These are phyloP conservation scores for Fusarium sublunatum DNA, from an alignment of 2,329 filamentous ascomycete genomes.

Conservation along the genomic window DNA sequence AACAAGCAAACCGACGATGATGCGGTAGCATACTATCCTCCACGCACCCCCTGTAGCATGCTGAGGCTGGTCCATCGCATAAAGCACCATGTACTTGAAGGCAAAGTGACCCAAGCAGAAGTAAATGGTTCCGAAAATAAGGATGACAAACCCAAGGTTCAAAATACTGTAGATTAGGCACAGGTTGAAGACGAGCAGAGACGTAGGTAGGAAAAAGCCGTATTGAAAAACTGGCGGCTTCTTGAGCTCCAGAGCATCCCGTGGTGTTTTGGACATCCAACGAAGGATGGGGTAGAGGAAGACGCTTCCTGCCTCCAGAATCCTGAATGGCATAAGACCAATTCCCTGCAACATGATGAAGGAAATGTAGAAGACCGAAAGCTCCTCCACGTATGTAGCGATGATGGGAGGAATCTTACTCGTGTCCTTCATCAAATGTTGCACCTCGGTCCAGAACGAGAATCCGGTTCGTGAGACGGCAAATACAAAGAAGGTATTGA, in stretches of 20 bases:
- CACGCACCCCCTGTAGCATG: constrained; percentile 94
- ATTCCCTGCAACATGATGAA: constrained; percentile 93
- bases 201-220: constrained; percentile 93
- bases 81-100: constrained; percentile 97
- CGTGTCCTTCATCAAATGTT: constrained; percentile 81
- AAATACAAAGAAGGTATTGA: constrained; percentile 98
- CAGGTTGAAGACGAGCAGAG: constrained; percentile 92
- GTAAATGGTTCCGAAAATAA: constrained; percentile 85
- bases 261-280: constrained; percentile 84
- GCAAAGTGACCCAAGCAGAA: constrained; percentile 87
- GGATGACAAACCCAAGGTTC: constrained; percentile 80
- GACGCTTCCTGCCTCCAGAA: constrained; percentile 90
- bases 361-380: constrained; percentile 90
- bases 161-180: constrained; percentile 95
- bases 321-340: constrained; percentile 91
- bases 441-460: constrained; percentile 77
- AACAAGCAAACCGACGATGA: constrained; percentile 85
- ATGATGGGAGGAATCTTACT: constrained; percentile 80
- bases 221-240: constrained; percentile 92
- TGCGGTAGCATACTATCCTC: constrained; percentile 95
- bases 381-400: constrained; percentile 76
- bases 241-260: constrained; percentile 85
- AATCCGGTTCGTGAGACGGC: constrained; percentile 87
- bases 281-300: constrained; percentile 83
- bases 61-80: constrained; percentile 97